phyloP scores from a whole-genome alignment of 2,329 filamentous ascomycete genomes.

The Aureobasidium pullulans region DNA sequence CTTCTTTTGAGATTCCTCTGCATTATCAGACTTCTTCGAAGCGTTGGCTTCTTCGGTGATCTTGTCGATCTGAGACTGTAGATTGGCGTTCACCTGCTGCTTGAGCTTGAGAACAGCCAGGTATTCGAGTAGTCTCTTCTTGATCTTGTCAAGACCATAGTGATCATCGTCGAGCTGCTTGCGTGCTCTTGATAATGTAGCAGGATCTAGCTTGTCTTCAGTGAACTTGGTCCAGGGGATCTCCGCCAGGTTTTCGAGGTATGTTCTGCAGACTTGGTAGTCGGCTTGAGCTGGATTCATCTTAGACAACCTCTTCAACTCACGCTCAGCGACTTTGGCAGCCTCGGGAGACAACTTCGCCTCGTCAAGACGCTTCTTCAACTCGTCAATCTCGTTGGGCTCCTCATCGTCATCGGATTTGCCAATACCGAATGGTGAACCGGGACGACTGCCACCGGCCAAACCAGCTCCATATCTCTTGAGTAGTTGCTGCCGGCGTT shows the following conservation, averaged over 20 bases:
- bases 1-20: conserved; percentile 14
- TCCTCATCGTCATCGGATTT: conserved; percentile 65
- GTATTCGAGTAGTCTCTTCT: conserved; percentile 92
- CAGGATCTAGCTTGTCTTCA: conserved; percentile 74
- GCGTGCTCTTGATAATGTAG: conserved; percentile 70
- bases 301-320: conserved; percentile 80
- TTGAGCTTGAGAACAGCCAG: conserved; percentile 93
- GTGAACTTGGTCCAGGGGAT: conserved; percentile 86
- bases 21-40: conserved; percentile 23
- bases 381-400: conserved; percentile 79
- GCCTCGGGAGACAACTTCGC: conserved; percentile 78
- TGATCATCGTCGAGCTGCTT: conserved; percentile 94
- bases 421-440: conserved; percentile 30
- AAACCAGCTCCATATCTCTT: conserved; percentile 26
- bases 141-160: conserved; percentile 93
- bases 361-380: conserved; percentile 78
- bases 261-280: conserved; percentile 87
- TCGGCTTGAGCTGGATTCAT: conserved; percentile 96
- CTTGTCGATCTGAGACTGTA: conserved; percentile 67
- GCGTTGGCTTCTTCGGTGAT: conserved; percentile 38
- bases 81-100: conserved; percentile 76
- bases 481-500: conserved; percentile 36
- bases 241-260: conserved; percentile 86
- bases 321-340: conserved; percentile 81
- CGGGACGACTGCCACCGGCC: conserved; percentile 21